These are phyloP conservation scores for Schwanniomyces sp. DNA, from an alignment of 805 yeast genomes.

Conservation along the genomic window DNA sequence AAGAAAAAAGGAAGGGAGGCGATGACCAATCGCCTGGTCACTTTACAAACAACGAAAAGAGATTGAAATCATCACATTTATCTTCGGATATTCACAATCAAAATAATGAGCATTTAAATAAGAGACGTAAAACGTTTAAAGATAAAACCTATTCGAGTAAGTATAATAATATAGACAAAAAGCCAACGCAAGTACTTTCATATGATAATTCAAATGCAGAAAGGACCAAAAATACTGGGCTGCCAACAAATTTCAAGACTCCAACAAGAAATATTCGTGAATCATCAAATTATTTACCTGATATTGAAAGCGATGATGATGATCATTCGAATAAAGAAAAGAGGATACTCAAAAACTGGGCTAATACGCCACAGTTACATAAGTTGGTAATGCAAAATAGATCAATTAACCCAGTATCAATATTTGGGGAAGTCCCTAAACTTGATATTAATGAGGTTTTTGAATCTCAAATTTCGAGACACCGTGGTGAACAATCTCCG, in stretches of 20 bases:
- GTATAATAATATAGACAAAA: constrained; percentile 7
- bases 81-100: neutral
- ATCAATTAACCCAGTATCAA: constrained; percentile 57
- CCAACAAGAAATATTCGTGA: constrained; percentile 9
- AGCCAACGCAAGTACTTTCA: constrained; percentile 9
- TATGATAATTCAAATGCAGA: constrained; percentile 3
- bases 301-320: constrained; percentile 43
- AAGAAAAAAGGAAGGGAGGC: neutral
- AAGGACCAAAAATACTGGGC: constrained; percentile 1
- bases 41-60: neutral
- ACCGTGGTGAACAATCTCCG: constrained; percentile 56
- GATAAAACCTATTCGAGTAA: constrained; percentile 4
- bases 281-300: constrained; percentile 30
- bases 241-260: constrained; percentile 6
- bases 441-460: constrained; percentile 71
- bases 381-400: constrained; percentile 24
- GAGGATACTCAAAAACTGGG: constrained; percentile 35
- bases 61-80: neutral
- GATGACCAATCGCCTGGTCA: neutral
- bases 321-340: constrained; percentile 16
- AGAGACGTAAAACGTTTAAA: constrained; percentile 5
- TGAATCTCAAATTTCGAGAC: constrained; percentile 48
- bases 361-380: constrained; percentile 36
- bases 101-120: neutral
- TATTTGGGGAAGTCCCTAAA: constrained; percentile 76